Base-by-base conservation (phyloP, 2,329 filamentous ascomycete genomes). In the Eurotiales sp. region DNA sequence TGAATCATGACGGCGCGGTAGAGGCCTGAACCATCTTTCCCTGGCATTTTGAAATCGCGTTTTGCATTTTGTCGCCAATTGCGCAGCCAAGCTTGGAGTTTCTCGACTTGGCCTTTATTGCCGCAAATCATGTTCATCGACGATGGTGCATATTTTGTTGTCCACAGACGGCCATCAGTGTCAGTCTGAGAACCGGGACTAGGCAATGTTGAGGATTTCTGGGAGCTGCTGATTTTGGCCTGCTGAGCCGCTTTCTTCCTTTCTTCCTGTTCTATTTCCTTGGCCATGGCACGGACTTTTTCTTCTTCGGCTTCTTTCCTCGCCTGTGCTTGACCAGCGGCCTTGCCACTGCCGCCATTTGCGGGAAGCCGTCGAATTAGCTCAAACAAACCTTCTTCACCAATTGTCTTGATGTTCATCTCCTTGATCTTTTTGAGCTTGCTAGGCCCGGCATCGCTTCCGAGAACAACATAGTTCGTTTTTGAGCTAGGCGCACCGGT, bases 1-100 rank as follows among this genome's bases (percentile, higher is more conserved):
- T 95, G 91, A 50, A 99, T 86, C 66, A 97, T 95, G 58, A 97
- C 85, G n/a, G 92, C 89, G 57, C 93, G 85, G 61, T 87, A 88
- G 0, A 80, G 79, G 29, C 92, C 92, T 66, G 85, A 85, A 1
- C 91, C 93, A 69, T 97, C 91, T 8, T 87, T 79, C 0, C 93
- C 93, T 53, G 84, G 82, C 61, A 85, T 82, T 66, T 90, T 86
- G 70, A 99, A 99, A 46, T 87, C 78, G 54, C 83, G 86, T 65
- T 88, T 90, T 52, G 88, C 86, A 50, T 82, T 83, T 66, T 87
- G 88, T 17, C 82, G 82, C 83, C 92, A 99, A 57, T 84, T 84
- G 52, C 83, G 83, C 48, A 99, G 77, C 93, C 93, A 99, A 23
- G 74, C 78, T 64, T 95, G 89, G 10, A 99, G 85, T 66, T 87